A percentile compares a stretch with the other conserved stretches of the same genome.
Conservation (phyloP, 495 filamentous ascomycete genomes). For the Hypoxylon rickii region DNA sequence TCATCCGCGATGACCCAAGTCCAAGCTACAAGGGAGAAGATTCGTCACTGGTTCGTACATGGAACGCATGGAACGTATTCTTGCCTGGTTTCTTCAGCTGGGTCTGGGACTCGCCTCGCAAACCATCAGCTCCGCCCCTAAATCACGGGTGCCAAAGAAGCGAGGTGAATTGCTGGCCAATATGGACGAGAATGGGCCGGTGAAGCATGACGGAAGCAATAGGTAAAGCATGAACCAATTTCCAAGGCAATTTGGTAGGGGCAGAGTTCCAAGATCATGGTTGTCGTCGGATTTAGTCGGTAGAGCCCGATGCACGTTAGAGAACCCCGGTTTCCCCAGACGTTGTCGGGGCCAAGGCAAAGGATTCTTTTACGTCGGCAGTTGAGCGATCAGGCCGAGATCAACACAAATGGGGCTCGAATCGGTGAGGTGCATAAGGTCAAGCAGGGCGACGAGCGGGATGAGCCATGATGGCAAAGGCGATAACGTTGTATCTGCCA, state of each 20-base stretch:
- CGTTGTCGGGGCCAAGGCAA: background rate
- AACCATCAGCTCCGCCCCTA: no score
- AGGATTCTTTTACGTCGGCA: slow-evolving; percentile 19
- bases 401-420: slow-evolving; percentile 12
- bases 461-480: slow-evolving; percentile 26
- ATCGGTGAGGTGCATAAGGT: background rate
- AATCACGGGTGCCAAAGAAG: no score
- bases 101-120: no score
- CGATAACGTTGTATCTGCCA: slow-evolving; percentile 28
- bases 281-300: background rate
- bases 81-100: no score
- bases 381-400: slow-evolving; percentile 29
- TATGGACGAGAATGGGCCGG: background rate
- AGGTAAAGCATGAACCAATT: background rate
- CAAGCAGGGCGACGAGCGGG: slow-evolving; percentile 8
- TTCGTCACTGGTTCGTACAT: no score
- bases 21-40: no score
- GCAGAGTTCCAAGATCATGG: no score
- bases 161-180: no score
- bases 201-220: slow-evolving; percentile 13
- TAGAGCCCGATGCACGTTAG: background rate
- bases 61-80: no score
- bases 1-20: no score
- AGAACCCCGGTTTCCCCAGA: slow-evolving; percentile 9
- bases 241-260: background rate